Conservation (phyloP, 2,329 filamentous ascomycete species). For the Pseudocercospora fijiensis region DNA sequence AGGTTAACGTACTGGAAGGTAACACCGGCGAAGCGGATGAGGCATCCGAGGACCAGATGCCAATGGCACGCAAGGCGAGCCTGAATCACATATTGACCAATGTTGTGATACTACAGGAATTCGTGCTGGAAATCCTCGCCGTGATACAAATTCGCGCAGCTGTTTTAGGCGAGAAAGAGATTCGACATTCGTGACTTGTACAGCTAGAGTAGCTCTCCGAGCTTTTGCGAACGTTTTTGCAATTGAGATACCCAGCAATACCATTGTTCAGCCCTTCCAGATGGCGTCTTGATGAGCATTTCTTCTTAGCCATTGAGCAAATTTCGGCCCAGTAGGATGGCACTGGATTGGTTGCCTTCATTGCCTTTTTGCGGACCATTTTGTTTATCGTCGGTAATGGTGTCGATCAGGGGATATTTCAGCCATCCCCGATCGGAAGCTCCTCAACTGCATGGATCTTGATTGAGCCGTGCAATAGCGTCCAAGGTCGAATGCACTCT, state of each 20-base stretch:
- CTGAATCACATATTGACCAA: constrained; percentile 53
- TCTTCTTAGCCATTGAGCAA: neutral
- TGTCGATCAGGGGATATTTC: neutral
- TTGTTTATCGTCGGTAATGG: too few species aligned
- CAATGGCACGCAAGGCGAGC: constrained; percentile 42
- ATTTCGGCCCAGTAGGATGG: neutral
- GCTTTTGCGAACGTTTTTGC: neutral
- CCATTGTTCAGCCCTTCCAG: neutral
- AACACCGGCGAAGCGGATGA: constrained; percentile 5
- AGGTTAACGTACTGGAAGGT: neutral
- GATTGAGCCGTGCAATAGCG: neutral
- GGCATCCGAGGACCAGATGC: constrained; percentile 27
- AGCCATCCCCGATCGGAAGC: neutral
- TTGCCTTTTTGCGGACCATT: neutral
- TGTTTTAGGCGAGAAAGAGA: constrained; percentile 46
- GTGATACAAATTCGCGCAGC: constrained; percentile 51
- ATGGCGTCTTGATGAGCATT: neutral
- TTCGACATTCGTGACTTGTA: constrained; percentile 25
- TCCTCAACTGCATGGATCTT: neutral
- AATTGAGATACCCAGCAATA: neutral
- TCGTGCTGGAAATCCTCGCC: constrained; percentile 51
- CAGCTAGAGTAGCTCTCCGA: neutral
- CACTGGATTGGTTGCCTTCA: neutral
- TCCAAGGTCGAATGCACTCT: too few species aligned
- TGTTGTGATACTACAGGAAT: constrained; percentile 52